Percentiles rank a stretch among this genome's conserved stretches.
Conservation (phyloP, 2,329 filamentous ascomycete species). For the Colletotrichum tanaceti region DNA sequence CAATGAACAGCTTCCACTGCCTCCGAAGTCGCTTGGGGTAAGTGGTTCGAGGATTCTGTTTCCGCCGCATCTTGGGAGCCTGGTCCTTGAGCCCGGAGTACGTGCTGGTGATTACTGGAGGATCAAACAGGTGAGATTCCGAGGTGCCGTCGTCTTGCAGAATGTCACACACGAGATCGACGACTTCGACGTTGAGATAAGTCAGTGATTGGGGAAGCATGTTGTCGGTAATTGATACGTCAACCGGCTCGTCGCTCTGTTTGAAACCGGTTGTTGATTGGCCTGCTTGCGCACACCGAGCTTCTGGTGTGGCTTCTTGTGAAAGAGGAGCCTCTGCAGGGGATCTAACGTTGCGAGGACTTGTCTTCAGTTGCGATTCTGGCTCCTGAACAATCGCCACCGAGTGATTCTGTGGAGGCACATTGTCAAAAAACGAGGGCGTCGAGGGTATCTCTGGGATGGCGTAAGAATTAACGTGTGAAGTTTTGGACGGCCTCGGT, state of each 20-base stretch:
- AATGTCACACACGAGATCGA: slow-evolving; percentile 71
- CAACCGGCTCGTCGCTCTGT: slow-evolving; percentile 40
- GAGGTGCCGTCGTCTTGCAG: slow-evolving; percentile 66
- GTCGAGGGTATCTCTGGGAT: slow-evolving; percentile 52
- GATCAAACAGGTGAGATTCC: slow-evolving; percentile 62
- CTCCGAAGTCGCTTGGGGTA: slow-evolving; percentile 50
- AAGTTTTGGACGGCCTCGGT: slow-evolving; percentile 47
- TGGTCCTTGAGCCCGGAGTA: slow-evolving; percentile 27
- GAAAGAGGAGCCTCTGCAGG: not conserved
- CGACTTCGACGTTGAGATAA: slow-evolving; percentile 63
- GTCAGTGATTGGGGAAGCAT: slow-evolving; percentile 68
- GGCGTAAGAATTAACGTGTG: slow-evolving; percentile 44
- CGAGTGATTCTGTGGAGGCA: slow-evolving; percentile 44
- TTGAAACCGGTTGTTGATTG: not conserved
- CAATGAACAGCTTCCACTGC: slow-evolving; percentile 70
- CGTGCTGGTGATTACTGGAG: slow-evolving; percentile 33
- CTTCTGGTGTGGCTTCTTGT: not conserved
- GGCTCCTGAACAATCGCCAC: slow-evolving; percentile 33
- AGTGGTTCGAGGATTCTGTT: slow-evolving; percentile 42
- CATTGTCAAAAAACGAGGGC: slow-evolving; percentile 54
- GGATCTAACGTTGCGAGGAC: not conserved
- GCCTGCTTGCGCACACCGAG: not conserved
- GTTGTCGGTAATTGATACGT: slow-evolving; percentile 46
- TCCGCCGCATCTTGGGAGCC: slow-evolving; percentile 51
- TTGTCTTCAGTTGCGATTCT: slow-evolving; percentile 22